Conservation (phyloP, 768 basidiomycete species). For the Leccinum barrowsii region DNA sequence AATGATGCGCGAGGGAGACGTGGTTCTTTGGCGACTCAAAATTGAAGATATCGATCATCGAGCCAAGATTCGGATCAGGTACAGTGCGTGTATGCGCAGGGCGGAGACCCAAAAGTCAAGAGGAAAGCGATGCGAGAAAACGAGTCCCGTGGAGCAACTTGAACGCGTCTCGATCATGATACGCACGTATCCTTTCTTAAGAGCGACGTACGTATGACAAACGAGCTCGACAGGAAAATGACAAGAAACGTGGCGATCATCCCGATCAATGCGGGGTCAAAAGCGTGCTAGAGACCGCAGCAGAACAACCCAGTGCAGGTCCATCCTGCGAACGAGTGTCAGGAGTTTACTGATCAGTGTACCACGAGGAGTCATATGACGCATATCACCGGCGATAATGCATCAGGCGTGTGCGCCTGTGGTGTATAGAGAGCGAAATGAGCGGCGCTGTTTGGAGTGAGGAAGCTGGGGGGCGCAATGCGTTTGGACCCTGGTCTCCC, state of each 20-base stretch:
- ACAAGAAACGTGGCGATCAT: constrained; percentile 19
- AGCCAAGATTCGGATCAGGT: neutral
- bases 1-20: neutral
- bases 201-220: constrained; percentile 7
- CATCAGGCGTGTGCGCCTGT: constrained; percentile 41
- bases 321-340: constrained; percentile 9
- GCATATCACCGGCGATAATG: constrained; percentile 14
- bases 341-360: neutral
- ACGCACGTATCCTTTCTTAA: neutral
- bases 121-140: neutral
- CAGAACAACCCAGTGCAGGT: constrained; percentile 21
- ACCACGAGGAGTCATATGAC: constrained; percentile 29
- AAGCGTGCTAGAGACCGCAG: constrained; percentile 15
- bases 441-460: constrained; percentile 48
- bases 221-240: constrained; percentile 19
- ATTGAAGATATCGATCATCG: neutral
- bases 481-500: constrained; percentile 53
- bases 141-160: neutral
- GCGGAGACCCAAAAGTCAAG: neutral
- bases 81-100: no score
- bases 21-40: neutral
- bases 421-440: constrained; percentile 59
- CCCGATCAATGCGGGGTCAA: constrained; percentile 13
- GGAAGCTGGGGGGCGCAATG: constrained; percentile 44
- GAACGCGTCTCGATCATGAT: neutral